These are phyloP conservation scores for Aleurites moluccanus DNA, from an alignment of 441 rosid genomes.

Conservation along the genomic window DNA sequence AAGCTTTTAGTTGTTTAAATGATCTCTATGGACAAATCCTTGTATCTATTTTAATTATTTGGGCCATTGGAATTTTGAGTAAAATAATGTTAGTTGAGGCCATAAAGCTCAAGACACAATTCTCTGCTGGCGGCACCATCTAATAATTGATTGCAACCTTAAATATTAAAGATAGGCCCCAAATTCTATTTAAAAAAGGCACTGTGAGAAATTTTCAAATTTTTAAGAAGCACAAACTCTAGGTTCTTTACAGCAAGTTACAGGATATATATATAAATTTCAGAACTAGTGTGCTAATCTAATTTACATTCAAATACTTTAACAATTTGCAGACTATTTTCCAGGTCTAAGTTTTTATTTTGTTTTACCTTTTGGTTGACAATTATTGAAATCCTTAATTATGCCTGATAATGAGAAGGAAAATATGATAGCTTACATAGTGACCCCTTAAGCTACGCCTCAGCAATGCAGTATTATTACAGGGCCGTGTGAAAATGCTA, in stretches of 20 bases:
- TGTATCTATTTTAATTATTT: not conserved
- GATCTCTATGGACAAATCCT: not conserved
- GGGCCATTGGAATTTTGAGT: not conserved
- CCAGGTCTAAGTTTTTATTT: not conserved
- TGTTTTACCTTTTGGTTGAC: not conserved
- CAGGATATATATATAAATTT: not conserved
- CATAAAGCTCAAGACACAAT: not conserved
- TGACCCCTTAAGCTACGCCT: constrained; percentile 62
- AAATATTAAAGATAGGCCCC: not conserved
- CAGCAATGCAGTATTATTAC: constrained; percentile 52
- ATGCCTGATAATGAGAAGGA: not conserved
- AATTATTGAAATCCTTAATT: constrained; percentile 2
- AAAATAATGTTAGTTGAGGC: not conserved
- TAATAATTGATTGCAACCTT: not conserved
- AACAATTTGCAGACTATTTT: not conserved
- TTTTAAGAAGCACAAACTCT: not conserved
- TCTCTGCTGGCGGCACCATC: not conserved
- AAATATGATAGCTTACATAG: constrained; percentile 43
- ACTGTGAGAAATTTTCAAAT: not conserved
- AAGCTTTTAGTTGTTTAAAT: not conserved
- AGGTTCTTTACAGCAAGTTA: not conserved
- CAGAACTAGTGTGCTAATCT: not conserved
- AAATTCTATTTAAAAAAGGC: not conserved
- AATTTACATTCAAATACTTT: not conserved
- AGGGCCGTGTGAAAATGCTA: constrained; percentile 81